phyloP scores from a whole-genome alignment of 2,329 filamentous ascomycete genomes.

The Aspergillus aculeatus region DNA sequence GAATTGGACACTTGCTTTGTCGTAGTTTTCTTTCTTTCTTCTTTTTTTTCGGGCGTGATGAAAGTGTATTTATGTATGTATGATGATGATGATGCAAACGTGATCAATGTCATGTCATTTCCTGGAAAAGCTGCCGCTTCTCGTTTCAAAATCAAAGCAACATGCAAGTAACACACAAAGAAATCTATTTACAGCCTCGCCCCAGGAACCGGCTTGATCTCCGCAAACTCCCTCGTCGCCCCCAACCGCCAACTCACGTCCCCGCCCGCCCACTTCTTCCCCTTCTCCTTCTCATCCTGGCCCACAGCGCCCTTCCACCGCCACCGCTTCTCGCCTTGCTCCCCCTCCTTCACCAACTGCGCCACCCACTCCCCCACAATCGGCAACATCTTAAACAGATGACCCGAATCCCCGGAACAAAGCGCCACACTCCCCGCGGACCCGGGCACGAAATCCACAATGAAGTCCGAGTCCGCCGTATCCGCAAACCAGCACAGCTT shows the following conservation, averaged over 20 bases:
- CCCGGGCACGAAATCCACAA: constrained; percentile 58
- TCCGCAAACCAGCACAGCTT: constrained; percentile 66
- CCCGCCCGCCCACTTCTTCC: constrained; percentile 41
- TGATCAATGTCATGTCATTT: too few relatives aligned
- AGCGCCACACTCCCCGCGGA: constrained; percentile 51
- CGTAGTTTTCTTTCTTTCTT: not conserved
- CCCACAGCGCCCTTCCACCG: constrained; percentile 47
- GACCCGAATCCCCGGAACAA: constrained; percentile 59
- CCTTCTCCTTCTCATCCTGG: constrained; percentile 23
- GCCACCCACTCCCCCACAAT: constrained; percentile 57
- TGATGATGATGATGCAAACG: not conserved
- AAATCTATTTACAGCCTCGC: constrained; percentile 19
- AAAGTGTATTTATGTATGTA: too few relatives aligned
- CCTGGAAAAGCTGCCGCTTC: too few relatives aligned
- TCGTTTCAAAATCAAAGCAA: too few relatives aligned
- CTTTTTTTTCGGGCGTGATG: too few relatives aligned
- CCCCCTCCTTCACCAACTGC: constrained; percentile 39
- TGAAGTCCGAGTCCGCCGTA: constrained; percentile 59
- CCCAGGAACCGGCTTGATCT: constrained; percentile 18
- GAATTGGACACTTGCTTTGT: constrained; percentile 2
- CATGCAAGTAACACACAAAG: too few relatives aligned
- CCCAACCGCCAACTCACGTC: constrained; percentile 52
- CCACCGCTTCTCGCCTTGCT: constrained; percentile 51
- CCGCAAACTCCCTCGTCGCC: constrained; percentile 28
- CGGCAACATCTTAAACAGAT: constrained; percentile 64